phyloP scores from a whole-genome alignment of 169 alveolate species.

The Plasmodium relictum region DNA sequence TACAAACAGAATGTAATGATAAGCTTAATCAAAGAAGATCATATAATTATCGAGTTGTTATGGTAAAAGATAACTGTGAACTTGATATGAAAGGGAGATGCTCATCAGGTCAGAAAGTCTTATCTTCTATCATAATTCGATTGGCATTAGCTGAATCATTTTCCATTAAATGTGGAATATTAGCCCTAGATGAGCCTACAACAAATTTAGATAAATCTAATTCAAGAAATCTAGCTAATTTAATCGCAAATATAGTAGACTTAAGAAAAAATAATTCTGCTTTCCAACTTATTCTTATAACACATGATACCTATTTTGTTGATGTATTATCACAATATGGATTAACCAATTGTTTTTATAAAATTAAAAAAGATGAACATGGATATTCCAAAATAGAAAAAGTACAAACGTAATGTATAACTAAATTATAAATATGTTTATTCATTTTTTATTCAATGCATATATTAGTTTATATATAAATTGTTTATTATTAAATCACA shows the following conservation, averaged over 20 bases:
- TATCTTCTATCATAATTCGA: constrained; percentile 97
- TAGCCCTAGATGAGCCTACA: constrained; percentile 99
- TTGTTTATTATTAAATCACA: too few relatives aligned
- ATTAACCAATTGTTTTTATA: constrained; percentile 57
- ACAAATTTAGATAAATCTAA: constrained; percentile 97
- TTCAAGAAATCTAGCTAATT: constrained; percentile 90
- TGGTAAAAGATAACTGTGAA: constrained; percentile 90
- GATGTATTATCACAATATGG: constrained; percentile 69
- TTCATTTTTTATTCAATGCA: not conserved
- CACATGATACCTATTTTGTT: constrained; percentile 95
- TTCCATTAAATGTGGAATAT: constrained; percentile 97
- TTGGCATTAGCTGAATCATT: constrained; percentile 99
- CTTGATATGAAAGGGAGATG: constrained; percentile 97
- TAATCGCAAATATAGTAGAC: constrained; percentile 81
- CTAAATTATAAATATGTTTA: not conserved
- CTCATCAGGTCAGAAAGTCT: constrained; percentile 98
- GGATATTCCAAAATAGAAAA: constrained; percentile 48
- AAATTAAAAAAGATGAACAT: constrained; percentile 18
- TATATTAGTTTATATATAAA: not conserved
- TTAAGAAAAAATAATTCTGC: constrained; percentile 79
- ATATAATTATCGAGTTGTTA: constrained; percentile 88
- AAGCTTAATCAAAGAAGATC: constrained; percentile 79
- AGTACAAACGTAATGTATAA: not conserved
- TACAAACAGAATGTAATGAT: constrained; percentile 25
- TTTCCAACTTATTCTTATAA: constrained; percentile 95